Conservation (phyloP, 129 eudicot species). For the Apium graveolens region DNA sequence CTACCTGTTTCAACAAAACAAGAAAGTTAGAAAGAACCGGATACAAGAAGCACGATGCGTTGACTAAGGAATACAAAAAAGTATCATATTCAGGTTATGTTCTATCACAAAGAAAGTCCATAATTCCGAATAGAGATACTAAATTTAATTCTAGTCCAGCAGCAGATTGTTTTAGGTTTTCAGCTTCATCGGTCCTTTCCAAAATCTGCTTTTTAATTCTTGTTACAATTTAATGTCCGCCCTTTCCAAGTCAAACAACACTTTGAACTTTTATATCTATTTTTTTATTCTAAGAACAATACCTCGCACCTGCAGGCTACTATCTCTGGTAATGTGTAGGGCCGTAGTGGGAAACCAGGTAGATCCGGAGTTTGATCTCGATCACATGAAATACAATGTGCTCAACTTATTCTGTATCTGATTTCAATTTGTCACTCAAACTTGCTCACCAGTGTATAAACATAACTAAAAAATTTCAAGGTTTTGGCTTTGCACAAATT, state of each 20-base stretch:
- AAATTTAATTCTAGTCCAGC: background rate
- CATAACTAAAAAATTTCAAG: background rate
- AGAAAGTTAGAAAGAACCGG: background rate
- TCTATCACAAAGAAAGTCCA: background rate
- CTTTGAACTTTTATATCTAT: background rate
- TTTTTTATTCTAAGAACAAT: no score
- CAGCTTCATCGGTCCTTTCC: no score
- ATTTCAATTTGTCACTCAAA: background rate
- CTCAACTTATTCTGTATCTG: background rate
- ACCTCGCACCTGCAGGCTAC: background rate
- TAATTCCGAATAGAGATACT: background rate
- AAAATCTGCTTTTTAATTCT: background rate
- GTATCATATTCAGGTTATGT: background rate
- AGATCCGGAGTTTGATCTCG: background rate
- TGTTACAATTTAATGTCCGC: background rate
- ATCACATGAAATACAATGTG: background rate
- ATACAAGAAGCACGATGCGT: background rate
- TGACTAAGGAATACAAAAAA: background rate
- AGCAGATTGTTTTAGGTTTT: background rate
- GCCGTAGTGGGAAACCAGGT: background rate
- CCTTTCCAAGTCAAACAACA: background rate
- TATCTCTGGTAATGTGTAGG: background rate
- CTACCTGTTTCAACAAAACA: conserved; percentile 44
- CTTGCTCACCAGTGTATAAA: background rate
- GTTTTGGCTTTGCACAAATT: background rate